These are phyloP conservation scores for Suhomyces canberraensis DNA, from an alignment of 805 yeast genomes.

Conservation along the genomic window DNA sequence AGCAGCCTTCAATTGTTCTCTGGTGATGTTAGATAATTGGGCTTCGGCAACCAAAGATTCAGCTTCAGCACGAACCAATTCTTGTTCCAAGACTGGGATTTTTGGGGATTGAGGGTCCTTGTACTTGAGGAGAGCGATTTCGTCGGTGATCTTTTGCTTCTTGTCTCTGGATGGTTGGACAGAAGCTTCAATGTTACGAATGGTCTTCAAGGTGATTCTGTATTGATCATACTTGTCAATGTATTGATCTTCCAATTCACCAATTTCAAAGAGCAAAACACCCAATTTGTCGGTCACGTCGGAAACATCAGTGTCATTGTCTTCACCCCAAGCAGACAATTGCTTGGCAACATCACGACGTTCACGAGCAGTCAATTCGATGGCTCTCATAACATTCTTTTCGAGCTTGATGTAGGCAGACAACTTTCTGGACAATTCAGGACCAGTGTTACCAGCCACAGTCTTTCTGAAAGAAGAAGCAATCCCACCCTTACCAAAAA, in stretches of 20 bases:
- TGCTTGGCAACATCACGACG: constrained; percentile 81
- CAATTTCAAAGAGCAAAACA: constrained; percentile 75
- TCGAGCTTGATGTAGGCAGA: constrained; percentile 76
- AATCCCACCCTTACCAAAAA: constrained; percentile 81
- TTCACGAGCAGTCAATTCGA: constrained; percentile 74
- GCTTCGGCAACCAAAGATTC: constrained; percentile 91
- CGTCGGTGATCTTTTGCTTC: constrained; percentile 80
- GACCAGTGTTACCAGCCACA: constrained; percentile 77
- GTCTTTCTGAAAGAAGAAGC: constrained; percentile 62
- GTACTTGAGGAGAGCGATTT: constrained; percentile 79
- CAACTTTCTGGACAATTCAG: constrained; percentile 73
- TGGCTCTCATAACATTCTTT: constrained; percentile 74
- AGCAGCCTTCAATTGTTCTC: constrained; percentile 83
- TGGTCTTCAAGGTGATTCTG: constrained; percentile 75
- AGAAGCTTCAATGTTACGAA: constrained; percentile 81
- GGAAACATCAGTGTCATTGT: constrained; percentile 78
- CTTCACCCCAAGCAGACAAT: constrained; percentile 83
- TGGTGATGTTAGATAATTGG: constrained; percentile 81
- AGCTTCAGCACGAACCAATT: constrained; percentile 87
- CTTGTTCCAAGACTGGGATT: constrained; percentile 79
- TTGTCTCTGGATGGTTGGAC: constrained; percentile 88
- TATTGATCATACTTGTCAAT: constrained; percentile 84
- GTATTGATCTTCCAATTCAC: constrained; percentile 84
- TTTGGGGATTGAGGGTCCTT: constrained; percentile 84
- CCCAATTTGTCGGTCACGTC: constrained; percentile 88